These are phyloP conservation scores for Salix viminalis DNA, from an alignment of 345 rosid species.

Conservation along the genomic window DNA sequence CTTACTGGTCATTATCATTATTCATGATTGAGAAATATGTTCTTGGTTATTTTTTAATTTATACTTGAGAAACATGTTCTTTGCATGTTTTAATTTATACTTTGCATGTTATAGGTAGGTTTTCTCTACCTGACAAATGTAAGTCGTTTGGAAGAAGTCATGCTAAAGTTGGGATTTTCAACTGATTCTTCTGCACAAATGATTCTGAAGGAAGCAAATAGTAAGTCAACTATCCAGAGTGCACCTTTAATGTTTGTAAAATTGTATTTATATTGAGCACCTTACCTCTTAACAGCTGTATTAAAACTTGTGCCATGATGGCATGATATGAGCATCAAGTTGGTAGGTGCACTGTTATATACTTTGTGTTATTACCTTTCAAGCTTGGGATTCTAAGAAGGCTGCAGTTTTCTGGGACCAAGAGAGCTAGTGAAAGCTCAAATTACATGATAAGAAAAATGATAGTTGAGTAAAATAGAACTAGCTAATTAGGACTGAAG, in stretches of 20 bases:
- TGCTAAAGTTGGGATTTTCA: constrained; percentile 78
- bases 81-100: neutral
- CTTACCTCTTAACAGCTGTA: too few relatives aligned
- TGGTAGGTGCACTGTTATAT: neutral
- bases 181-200: constrained; percentile 45
- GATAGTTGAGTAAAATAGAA: neutral
- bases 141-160: constrained; percentile 71
- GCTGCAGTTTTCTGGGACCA: neutral
- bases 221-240: constrained; percentile 22
- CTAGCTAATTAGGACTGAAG: neutral
- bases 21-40: neutral
- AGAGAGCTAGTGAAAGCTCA: neutral
- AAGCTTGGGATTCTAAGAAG: neutral
- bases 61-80: neutral
- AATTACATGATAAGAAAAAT: too few relatives aligned
- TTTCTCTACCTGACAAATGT: constrained; percentile 66
- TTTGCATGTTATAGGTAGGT: constrained; percentile 50
- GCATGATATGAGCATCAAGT: neutral
- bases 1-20: neutral
- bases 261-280: neutral
- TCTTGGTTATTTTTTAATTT: neutral
- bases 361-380: neutral
- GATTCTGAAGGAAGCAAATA: constrained; percentile 38
- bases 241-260: neutral
- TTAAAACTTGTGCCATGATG: neutral